These are phyloP conservation scores for Gossypium anomalum DNA, from an alignment of 345 rosid genomes.

Conservation along the genomic window DNA sequence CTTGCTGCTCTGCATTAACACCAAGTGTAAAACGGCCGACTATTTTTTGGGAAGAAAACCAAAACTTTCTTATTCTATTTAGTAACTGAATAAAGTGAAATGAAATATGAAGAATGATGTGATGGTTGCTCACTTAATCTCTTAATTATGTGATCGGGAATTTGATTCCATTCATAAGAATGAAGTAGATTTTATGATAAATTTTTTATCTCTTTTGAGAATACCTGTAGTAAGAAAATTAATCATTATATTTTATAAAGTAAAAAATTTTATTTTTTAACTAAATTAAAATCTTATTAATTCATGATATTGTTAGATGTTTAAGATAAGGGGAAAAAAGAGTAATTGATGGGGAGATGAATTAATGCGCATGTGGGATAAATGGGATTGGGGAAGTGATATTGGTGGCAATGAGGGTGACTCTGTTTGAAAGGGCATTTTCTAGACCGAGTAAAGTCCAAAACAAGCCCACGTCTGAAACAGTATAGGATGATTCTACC, in stretches of 20 bases:
- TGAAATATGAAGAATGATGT: background rate
- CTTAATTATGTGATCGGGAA: too few species aligned
- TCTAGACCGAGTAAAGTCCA: background rate
- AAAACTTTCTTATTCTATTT: background rate
- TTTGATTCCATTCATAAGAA: rapidly evolving
- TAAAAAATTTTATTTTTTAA: too few species aligned
- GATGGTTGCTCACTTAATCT: too few species aligned
- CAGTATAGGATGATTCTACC: background rate
- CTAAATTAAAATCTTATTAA: too few species aligned
- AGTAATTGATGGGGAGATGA: too few species aligned
- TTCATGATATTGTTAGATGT: too few species aligned
- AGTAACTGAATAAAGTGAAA: background rate
- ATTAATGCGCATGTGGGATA: background rate
- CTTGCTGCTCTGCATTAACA: background rate
- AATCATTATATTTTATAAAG: too few species aligned
- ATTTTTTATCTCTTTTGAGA: too few species aligned
- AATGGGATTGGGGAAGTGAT: background rate
- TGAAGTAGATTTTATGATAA: too few species aligned
- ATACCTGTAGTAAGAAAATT: too few species aligned
- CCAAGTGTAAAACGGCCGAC: background rate
- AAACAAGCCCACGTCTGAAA: background rate
- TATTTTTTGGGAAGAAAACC: too few species aligned
- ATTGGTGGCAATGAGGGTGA: background rate
- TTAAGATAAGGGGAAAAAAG: too few species aligned
- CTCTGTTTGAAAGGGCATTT: slow-evolving; percentile 1